These are phyloP conservation scores for Stephania yunnanensis DNA, from an alignment of 164 flowering plant genomes.

Conservation along the genomic window DNA sequence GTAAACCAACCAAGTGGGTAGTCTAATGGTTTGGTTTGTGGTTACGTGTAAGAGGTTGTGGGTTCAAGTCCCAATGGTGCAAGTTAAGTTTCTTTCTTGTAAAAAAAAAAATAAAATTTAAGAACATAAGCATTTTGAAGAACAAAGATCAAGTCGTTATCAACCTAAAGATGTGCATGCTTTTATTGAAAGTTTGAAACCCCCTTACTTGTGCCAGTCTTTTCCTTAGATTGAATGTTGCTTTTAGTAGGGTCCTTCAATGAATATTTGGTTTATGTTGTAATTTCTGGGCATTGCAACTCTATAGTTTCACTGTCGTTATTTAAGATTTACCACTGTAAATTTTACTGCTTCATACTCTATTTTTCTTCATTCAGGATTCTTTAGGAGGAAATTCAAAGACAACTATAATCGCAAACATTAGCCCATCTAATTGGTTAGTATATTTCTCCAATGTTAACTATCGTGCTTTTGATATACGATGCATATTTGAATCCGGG, in stretches of 20 bases:
- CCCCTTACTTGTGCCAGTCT: background rate
- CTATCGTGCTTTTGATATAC: background rate
- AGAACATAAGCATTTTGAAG: too few relatives aligned
- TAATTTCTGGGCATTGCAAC: background rate
- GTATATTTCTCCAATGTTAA: conserved; percentile 13
- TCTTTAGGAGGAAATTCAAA: conserved; percentile 97
- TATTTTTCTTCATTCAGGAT: conserved; percentile 47
- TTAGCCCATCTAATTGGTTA: conserved; percentile 87
- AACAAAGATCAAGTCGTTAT: background rate
- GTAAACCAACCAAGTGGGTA: too few relatives aligned
- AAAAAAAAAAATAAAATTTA: too few relatives aligned
- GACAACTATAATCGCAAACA: conserved; percentile 87
- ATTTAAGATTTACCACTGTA: background rate
- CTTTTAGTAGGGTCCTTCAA: background rate
- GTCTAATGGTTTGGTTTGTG: too few relatives aligned
- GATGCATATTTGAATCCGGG: background rate
- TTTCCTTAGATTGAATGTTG: background rate
- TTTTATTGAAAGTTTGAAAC: background rate
- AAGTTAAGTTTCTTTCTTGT: too few relatives aligned
- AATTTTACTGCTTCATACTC: background rate
- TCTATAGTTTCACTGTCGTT: background rate
- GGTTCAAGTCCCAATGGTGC: too few relatives aligned
- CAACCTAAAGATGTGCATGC: background rate
- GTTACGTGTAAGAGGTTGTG: too few relatives aligned
- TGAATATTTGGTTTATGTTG: background rate